Conservation (phyloP, 1,284 basidiomycete species). For the Leucoagaricus sp. region DNA sequence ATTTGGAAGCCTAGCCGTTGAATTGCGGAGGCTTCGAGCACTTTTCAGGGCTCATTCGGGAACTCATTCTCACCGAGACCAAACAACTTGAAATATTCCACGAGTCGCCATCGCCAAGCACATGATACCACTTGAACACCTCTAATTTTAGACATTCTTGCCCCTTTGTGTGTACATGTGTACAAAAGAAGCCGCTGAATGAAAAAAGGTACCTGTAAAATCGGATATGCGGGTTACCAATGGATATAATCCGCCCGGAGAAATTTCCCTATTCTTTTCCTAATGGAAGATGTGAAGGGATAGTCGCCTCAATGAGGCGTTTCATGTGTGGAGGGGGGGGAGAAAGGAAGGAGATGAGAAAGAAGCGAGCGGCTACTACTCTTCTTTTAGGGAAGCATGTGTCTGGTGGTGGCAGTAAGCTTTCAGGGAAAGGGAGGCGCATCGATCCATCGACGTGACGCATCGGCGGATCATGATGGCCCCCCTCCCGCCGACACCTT, state of each 20-base stretch:
- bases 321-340: background rate
- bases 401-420: background rate
- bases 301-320: background rate
- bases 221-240: background rate
- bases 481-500: too few species aligned
- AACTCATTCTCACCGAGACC: too few species aligned
- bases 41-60: too few species aligned
- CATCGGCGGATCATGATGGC: conserved; percentile 16
- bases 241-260: background rate
- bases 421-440: background rate
- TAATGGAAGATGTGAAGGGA: background rate
- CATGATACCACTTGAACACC: too few species aligned
- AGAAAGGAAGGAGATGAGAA: background rate
- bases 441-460: conserved; percentile 12
- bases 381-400: background rate
- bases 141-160: background rate
- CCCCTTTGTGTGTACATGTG: too few species aligned
- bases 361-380: too few species aligned
- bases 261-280: background rate
- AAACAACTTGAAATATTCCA: too few species aligned
- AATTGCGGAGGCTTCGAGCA: too few species aligned
- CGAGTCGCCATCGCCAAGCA: too few species aligned
- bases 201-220: background rate
- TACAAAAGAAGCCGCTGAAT: too few species aligned
- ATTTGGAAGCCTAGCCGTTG: too few species aligned